phyloP scores from a whole-genome alignment of 2,329 filamentous ascomycete species.

The Fusarium tupiense region DNA sequence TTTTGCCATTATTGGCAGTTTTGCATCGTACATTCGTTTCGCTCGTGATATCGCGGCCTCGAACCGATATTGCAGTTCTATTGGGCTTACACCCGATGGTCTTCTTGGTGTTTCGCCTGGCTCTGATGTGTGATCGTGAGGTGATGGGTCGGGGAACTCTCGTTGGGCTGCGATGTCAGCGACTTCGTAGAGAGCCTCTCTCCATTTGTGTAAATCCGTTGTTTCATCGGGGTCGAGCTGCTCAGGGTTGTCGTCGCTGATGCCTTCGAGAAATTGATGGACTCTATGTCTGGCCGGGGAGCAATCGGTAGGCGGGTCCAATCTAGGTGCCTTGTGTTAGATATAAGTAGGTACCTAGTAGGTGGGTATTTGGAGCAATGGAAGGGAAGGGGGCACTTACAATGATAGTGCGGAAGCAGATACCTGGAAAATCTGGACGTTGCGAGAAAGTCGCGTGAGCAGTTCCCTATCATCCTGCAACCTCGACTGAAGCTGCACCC shows the following conservation, averaged over 20 bases:
- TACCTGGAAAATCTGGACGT: conserved; percentile 13
- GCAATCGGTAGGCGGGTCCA: not conserved
- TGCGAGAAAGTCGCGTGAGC: conserved; percentile 3
- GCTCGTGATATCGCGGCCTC: not conserved
- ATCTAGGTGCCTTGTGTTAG: not conserved
- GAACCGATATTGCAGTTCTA: conserved; percentile 2
- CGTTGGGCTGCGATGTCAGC: not conserved
- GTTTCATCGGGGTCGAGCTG: not conserved
- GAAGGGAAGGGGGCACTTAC: not conserved
- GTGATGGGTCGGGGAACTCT: not conserved
- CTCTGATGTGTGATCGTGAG: not conserved
- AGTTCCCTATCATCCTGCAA: conserved; percentile 4
- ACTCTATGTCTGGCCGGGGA: not conserved
- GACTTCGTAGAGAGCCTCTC: conserved; percentile 5
- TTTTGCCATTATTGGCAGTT: conserved; percentile 3
- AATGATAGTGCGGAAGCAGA: not conserved
- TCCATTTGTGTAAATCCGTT: not conserved
- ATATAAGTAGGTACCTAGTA: not conserved
- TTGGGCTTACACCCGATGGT: not conserved
- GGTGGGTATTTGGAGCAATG: too few species aligned
- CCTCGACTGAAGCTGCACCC: not conserved
- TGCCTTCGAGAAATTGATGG: conserved; percentile 1
- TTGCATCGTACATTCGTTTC: not conserved
- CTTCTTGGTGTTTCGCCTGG: not conserved
- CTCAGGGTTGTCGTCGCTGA: not conserved